Base-by-base conservation (phyloP, 352 stramenopile species). In the Pythium scleroteichum region DNA sequence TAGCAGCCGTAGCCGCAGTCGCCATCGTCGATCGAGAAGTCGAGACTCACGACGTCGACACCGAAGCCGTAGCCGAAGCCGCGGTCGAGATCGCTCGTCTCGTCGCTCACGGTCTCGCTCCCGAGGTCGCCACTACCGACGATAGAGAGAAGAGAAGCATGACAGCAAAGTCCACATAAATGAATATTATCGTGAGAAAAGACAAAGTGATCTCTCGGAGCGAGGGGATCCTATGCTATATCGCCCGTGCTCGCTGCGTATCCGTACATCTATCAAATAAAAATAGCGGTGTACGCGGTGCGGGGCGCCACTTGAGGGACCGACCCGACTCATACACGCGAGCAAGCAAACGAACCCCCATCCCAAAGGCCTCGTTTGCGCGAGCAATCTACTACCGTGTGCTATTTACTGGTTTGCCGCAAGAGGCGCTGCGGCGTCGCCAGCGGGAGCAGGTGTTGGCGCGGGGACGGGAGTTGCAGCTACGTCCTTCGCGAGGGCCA, bases 41-140 rank as follows among this genome's bases (percentile, higher is more conserved):
- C 50, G 50, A 32, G 24, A 29, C 5, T 45, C 58, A 52, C 59
- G 53, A 27, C 69, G 62, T 26, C 67, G 56, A 7, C 60, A 59
- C 20, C 27, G 52, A 45, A 75, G 68, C 49, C 66, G 74, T 1
- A 79, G 74, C 35, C 58, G 68, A 19, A 79, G 69, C 38, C 49
- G 66, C 1, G 68, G 64, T 47, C 60, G 62, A 2, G 49, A 53
- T 41, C 45, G 59, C 61, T 48, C 6, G 4, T 20, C 13, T 44
- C 38, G 38, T n/a, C 41, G 52, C n/a, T 59, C 52, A 26, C 52
- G 48, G 17, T 82, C 72, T 19, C 58, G 35, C 4, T 78, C 67
- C 48, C 61, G 73, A 32, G 23, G 38, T 14, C 56, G 45, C 40
- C 4, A 24, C 24, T 38, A 49, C 3, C 33, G 52, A 32, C 46